Conservation (phyloP, 768 basidiomycete genomes). For the Tulasnella sp. region DNA sequence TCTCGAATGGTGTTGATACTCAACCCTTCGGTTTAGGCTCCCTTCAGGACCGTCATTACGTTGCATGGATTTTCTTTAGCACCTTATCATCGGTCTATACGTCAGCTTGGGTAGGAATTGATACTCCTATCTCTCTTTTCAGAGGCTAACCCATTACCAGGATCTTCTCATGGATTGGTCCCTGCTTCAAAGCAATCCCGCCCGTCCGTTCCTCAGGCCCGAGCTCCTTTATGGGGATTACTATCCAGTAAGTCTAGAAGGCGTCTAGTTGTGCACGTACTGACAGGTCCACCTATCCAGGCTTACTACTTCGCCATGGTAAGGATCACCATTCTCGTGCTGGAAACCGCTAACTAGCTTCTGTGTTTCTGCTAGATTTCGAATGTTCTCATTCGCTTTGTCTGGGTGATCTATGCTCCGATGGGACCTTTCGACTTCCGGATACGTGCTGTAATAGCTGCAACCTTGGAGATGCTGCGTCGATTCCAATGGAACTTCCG, state of each 20-base stretch:
- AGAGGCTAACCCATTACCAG: constrained; percentile 41
- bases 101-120: constrained; percentile 63
- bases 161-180: constrained; percentile 94
- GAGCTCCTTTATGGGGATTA: constrained; percentile 70
- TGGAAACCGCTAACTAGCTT: neutral
- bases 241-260: constrained; percentile 48
- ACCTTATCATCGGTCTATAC: constrained; percentile 66
- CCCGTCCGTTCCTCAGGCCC: constrained; percentile 60
- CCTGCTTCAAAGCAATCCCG: constrained; percentile 56
- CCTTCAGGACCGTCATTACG: constrained; percentile 50
- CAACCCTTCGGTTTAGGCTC: constrained; percentile 36
- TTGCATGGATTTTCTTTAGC: constrained; percentile 64
- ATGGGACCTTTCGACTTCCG: constrained; percentile 46
- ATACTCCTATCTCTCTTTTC: neutral
- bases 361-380: constrained; percentile 47
- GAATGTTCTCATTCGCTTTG: constrained; percentile 73
- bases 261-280: neutral
- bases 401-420: constrained; percentile 79
- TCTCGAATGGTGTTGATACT: constrained; percentile 24
- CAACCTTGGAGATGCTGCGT: constrained; percentile 69
- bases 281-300: constrained; percentile 39
- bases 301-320: constrained; percentile 79
- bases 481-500: constrained; percentile 92
- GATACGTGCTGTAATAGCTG: constrained; percentile 63
- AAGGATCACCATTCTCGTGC: constrained; percentile 32